Percentiles rank a stretch among this genome's conserved stretches.
These are phyloP conservation scores for Trichocladium uniseriatum DNA, from an alignment of 495 filamentous ascomycete species.

Conservation along the genomic window DNA sequence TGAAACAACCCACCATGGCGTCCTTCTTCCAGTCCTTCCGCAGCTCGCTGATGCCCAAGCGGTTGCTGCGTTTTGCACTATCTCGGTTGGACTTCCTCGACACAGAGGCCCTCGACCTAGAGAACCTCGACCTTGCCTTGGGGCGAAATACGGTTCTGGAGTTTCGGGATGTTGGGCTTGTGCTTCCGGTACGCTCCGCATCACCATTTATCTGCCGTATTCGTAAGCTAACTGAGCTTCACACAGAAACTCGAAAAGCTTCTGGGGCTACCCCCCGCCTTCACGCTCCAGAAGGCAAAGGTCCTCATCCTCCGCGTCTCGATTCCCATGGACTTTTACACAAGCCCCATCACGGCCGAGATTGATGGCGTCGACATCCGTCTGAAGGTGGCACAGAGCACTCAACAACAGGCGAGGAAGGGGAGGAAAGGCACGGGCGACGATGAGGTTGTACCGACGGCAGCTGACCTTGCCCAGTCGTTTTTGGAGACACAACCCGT, in stretches of 20 bases:
- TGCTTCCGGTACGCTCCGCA: constrained; percentile 55
- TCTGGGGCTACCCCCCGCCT: constrained; percentile 58
- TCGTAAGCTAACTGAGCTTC: not conserved
- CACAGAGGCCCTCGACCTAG: constrained; percentile 65
- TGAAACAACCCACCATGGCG: constrained; percentile 33
- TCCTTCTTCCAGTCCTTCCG: constrained; percentile 57
- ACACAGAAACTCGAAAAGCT: constrained; percentile 63
- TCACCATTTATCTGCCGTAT: not conserved
- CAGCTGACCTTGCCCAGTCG: constrained; percentile 76
- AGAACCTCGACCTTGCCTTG: constrained; percentile 67
- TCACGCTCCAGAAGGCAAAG: constrained; percentile 60
- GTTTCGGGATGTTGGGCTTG: constrained; percentile 69
- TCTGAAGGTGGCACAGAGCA: constrained; percentile 35
- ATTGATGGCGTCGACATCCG: constrained; percentile 67
- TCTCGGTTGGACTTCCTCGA: constrained; percentile 74
- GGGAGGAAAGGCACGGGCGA: constrained; percentile 13
- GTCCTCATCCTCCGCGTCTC: constrained; percentile 63
- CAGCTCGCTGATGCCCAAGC: constrained; percentile 65
- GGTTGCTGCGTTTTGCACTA: constrained; percentile 69
- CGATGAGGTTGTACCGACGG: constrained; percentile 54
- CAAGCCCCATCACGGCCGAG: constrained; percentile 66
- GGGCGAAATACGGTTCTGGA: constrained; percentile 71
- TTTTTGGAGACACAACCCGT: constrained; percentile 74
- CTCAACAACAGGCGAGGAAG: constrained; percentile 24
- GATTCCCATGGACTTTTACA: constrained; percentile 72